Conservation (phyloP, 2,329 filamentous ascomycete genomes). For the Colletotrichum tabaci region DNA sequence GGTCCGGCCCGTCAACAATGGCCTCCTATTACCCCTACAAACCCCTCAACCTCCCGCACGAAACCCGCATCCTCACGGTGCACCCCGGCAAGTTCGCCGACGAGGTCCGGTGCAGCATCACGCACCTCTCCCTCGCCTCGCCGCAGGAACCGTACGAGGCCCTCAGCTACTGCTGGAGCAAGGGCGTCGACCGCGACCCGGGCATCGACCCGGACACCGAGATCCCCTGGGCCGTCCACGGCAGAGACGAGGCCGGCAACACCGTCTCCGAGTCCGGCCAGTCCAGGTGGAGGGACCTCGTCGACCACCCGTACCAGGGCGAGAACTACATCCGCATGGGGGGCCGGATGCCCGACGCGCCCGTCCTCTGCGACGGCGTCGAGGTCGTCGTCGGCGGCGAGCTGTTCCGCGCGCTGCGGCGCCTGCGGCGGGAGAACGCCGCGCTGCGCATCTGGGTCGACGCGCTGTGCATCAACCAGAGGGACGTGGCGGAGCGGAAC, state of each 20-base stretch:
- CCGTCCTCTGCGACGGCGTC: constrained; percentile 34
- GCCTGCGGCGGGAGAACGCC: constrained; percentile 11
- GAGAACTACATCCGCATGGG: constrained; percentile 26
- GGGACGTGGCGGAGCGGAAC: constrained; percentile 32
- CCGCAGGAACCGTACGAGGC: constrained; percentile 43
- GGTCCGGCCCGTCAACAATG: not conserved
- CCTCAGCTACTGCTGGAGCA: constrained; percentile 46
- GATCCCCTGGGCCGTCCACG: constrained; percentile 26
- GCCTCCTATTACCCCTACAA: constrained; percentile 24
- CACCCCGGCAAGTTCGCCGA: constrained; percentile 29
- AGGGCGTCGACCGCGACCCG: constrained; percentile 4
- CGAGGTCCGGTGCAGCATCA: constrained; percentile 14
- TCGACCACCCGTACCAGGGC: constrained; percentile 44
- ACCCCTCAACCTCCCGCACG: constrained; percentile 22
- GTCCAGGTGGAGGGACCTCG: constrained; percentile 40
- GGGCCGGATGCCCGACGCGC: constrained; percentile 28
- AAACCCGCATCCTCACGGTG: constrained; percentile 36
- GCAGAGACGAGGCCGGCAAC: constrained; percentile 14
- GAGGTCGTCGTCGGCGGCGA: constrained; percentile 30
- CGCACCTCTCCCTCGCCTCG: constrained; percentile 14
- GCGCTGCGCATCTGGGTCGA: constrained; percentile 39
- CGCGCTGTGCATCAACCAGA: constrained; percentile 41
- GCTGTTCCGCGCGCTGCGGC: constrained; percentile 29
- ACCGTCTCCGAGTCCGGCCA: not conserved
- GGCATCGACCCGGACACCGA: constrained; percentile 13